Base-by-base conservation (phyloP, 768 basidiomycete species). In the Leucosporidium scottii region DNA sequence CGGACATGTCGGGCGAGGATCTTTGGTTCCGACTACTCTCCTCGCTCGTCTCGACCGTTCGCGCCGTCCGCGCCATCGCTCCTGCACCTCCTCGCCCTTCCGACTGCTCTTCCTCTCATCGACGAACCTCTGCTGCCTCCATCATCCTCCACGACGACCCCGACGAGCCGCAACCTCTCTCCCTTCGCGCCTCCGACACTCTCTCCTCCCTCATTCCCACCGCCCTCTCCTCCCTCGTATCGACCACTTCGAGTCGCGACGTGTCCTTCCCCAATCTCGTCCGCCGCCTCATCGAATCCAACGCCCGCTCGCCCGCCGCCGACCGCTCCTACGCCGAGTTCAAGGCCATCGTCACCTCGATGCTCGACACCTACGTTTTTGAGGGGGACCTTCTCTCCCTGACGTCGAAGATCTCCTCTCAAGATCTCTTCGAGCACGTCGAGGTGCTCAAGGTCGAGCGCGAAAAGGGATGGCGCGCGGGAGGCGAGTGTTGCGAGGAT, bases 181-280 rank as follows among this genome's bases (percentile, higher is more conserved):
- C 80, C 59, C 71, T 75, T 62, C 72, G 76, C 23, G 78, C 82
- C 1, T 76, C 89, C 51, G 79, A 82, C 3, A 78, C 81, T 17
- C 78, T 96, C 57, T 87, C 91, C 49, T 78, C 83, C 1, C 83
- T 92, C 15, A 86, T 96, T 13, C 92, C 93, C 75, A 84, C 85
- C 60, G 92, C 91, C 0, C 91, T 98, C 74, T 81, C 85, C 0
- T 83, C 87, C 30, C 83, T 99, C 57, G 86, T 97, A 25, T 87
- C 91, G n/a, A 84, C 88, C 57, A 87, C 87, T 56, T 87, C 91
- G 0, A 85, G 88, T 0, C 84, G 84, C 21, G 83, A 85, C 0
- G 83, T 96, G 7, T 94, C 93, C 0, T 94, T 99, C 77, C 93
- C 96, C 28, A 85, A 85, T 25, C 81, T 99, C 13, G 94, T 99